Evolutionary conservation across 176 grass and related monocot genomes (phyloP).

Genomic region (Puya raimondii): DNA sequence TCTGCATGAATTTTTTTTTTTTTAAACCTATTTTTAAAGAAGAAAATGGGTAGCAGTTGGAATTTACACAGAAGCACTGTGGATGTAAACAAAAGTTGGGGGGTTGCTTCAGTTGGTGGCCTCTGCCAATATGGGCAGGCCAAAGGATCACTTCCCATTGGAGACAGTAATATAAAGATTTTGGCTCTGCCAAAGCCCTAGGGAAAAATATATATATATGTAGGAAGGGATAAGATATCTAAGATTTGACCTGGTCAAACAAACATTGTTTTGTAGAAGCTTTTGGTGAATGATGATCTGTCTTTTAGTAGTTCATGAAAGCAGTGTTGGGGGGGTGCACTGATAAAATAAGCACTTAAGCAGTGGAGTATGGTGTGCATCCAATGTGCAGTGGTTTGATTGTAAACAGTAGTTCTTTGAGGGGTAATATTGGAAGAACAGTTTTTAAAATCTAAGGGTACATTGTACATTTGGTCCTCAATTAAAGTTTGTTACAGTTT

Average conservation of each 20-base stretch:
- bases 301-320: slow-evolving; percentile 25
- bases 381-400: not conserved
- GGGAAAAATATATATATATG: too few relatives aligned
- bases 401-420: too few relatives aligned
- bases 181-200: not conserved
- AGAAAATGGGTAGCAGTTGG: slow-evolving; percentile 15
- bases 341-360: not conserved
- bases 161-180: not conserved
- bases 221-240: not conserved
- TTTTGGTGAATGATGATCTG: slow-evolving; percentile 26
- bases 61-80: slow-evolving; percentile 21
- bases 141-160: not conserved
- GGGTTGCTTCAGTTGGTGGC: too few relatives aligned
- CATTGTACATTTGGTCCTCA: too few relatives aligned
- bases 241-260: slow-evolving; percentile 26
- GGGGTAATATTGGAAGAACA: too few relatives aligned
- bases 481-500: too few relatives aligned
- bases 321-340: not conserved
- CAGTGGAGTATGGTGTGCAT: not conserved
- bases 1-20: too few relatives aligned
- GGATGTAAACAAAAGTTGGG: not conserved
- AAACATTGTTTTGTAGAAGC: slow-evolving; percentile 24
- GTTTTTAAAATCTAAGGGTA: too few relatives aligned
- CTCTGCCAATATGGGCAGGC: too few relatives aligned
- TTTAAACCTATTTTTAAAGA: slow-evolving; percentile 9